Conservation (phyloP, 805 yeast genomes). For the Metschnikowia similis region DNA sequence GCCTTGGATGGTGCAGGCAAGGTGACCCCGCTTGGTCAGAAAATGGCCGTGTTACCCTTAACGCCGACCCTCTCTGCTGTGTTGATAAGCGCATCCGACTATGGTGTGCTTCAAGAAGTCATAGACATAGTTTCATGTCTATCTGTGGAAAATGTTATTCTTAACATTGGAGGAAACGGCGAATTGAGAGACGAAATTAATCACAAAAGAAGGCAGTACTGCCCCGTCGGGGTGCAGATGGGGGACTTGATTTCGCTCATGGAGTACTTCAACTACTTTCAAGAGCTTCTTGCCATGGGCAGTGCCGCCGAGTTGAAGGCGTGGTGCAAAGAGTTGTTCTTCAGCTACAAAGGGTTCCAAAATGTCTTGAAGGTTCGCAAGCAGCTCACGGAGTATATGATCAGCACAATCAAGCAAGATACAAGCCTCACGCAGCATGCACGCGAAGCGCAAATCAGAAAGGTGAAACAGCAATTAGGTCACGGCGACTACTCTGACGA, state of each 20-base stretch:
- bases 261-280: constrained; percentile 62
- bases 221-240: constrained; percentile 63
- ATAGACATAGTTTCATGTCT: constrained; percentile 89
- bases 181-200: constrained; percentile 83
- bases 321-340: constrained; percentile 80
- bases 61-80: constrained; percentile 92
- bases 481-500: constrained; percentile 7
- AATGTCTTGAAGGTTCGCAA: constrained; percentile 71
- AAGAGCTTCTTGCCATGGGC: constrained; percentile 22
- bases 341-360: constrained; percentile 74
- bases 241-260: constrained; percentile 85
- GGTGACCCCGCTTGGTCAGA: constrained; percentile 73
- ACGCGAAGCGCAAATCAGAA: constrained; percentile 23
- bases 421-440: constrained; percentile 24
- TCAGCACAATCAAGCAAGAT: constrained; percentile 42
- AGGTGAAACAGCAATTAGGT: constrained; percentile 23
- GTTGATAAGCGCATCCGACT: constrained; percentile 62
- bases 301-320: constrained; percentile 54
- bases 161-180: constrained; percentile 63
- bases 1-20: constrained; percentile 76
- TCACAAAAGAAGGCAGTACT: constrained; percentile 62
- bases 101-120: constrained; percentile 57
- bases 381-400: constrained; percentile 72
- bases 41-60: constrained; percentile 85
- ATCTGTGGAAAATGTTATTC: constrained; percentile 82